Percentiles rank a stretch among this genome's conserved stretches.
Conservation (phyloP, 2,329 filamentous ascomycete genomes). For the Beauveria sp. region DNA sequence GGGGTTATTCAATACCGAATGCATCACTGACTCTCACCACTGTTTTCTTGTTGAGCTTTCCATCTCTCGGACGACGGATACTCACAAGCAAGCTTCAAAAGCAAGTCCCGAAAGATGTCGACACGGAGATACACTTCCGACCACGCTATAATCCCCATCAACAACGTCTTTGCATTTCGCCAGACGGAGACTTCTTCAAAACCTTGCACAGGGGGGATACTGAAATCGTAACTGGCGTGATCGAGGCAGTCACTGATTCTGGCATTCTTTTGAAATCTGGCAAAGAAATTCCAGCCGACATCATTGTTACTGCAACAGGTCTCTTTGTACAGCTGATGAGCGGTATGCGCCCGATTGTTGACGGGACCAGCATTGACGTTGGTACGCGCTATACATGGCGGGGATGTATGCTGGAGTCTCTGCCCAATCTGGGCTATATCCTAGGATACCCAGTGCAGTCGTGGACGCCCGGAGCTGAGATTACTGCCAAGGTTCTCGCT, state of each 20-base stretch:
- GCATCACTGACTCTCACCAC: background rate
- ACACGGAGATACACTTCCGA: conserved; percentile 52
- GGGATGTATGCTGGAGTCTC: conserved; percentile 51
- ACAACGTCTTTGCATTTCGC: conserved; percentile 63
- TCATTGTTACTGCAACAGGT: conserved; percentile 60
- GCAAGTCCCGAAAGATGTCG: conserved; percentile 43
- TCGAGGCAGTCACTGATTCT: conserved; percentile 37
- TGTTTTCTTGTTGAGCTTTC: conserved; percentile 31
- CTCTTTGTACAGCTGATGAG: conserved; percentile 50
- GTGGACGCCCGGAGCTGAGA: conserved; percentile 54
- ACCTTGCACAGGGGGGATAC: conserved; percentile 32
- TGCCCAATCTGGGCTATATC: conserved; percentile 53
- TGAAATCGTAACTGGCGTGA: conserved; percentile 38
- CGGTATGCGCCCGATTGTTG: conserved; percentile 40
- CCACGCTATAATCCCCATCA: conserved; percentile 54
- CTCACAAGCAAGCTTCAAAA: conserved; percentile 14
- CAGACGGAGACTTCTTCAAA: conserved; percentile 43
- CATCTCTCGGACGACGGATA: conserved; percentile 25
- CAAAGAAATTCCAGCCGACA: conserved; percentile 47
- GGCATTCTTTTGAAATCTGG: conserved; percentile 38
- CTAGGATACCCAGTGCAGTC: conserved; percentile 56
- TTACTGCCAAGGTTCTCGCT: conserved; percentile 35
- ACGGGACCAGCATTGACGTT: conserved; percentile 39
- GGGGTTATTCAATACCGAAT: too few species aligned
- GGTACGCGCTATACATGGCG: conserved; percentile 50